Base-by-base conservation (phyloP, 768 basidiomycete genomes). In the Serendipita sp. region DNA sequence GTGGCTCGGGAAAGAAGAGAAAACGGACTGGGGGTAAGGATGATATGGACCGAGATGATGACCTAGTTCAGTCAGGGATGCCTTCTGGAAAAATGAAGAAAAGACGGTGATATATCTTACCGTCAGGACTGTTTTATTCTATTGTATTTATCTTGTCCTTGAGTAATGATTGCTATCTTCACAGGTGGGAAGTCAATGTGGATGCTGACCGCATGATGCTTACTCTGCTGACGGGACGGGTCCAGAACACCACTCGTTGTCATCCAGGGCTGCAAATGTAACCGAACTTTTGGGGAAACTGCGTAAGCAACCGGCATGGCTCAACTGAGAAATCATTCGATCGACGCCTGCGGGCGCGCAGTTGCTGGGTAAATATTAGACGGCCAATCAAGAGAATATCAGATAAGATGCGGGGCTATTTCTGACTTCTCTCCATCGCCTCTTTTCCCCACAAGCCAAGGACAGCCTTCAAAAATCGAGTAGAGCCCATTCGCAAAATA, bases 41-140 rank as follows among this genome's bases (percentile, higher is more conserved):
- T 73, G 87, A 91, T 63, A 80, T 81, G 71, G 94, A 96, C 75
- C 78, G 92, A 66, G 95, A 97, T 68, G 95, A 99, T 71, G 95
- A 97, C 75, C 78, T 85, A 18, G 83, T 91, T 5, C 89, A 97
- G 75, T 92, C 89, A 51, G 94, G 92, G 1, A 85, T 95, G 82
- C 89, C 91, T 15, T 75, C 70, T 47, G 76, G 76, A 65, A 85
- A 82, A 76, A 86, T 80, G 54, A 73, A 66, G 58, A 66, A 66
- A 35, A 67, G 54, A 56, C 45, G 64, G 32, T 63, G 60, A 66
- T 67, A 54, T 48, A 10, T 37, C 30, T 32, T 56, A 32, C 30
- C 13, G 11, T 56, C 18, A 46, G 45, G 18, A 18, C 18, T 13
- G 45, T 13, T 24, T 24, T 24, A 24, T 24, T 24, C 24, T 24